phyloP scores from a whole-genome alignment of 2,329 filamentous ascomycete genomes.

The Sporothrix luriei region DNA sequence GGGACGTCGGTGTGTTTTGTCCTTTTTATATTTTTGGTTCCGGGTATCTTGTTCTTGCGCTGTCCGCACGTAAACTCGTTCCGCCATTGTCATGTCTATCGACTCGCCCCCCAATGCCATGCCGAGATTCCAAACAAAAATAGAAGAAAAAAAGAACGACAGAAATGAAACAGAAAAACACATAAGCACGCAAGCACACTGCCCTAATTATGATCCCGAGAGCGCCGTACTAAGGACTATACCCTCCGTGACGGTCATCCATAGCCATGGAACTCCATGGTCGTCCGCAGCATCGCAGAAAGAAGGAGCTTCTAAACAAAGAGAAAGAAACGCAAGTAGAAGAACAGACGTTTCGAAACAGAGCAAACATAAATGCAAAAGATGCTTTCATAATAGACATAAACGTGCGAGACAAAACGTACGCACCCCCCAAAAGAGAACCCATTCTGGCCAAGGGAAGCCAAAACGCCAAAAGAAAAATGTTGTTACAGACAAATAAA shows the following conservation, averaged over 20 bases:
- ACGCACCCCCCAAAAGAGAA: not conserved
- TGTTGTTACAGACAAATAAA: constrained; percentile 25
- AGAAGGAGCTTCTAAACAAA: not conserved
- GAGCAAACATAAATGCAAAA: constrained; percentile 2
- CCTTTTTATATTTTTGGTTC: constrained; percentile 1
- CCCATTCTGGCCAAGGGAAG: not conserved
- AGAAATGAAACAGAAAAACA: not conserved
- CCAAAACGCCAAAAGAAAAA: not conserved
- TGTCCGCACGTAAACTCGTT: not conserved
- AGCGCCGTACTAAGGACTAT: not conserved
- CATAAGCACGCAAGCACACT: not conserved
- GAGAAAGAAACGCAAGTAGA: not conserved
- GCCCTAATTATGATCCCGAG: constrained; percentile 2
- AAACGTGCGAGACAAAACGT: constrained; percentile 1
- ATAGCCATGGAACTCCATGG: constrained; percentile 10
- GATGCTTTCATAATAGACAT: not conserved
- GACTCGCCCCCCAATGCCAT: not conserved
- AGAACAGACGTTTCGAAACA: not conserved
- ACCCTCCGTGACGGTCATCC: not conserved
- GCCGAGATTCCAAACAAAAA: constrained; percentile 4
- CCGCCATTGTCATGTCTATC: constrained; percentile 1
- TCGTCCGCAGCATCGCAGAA: not conserved
- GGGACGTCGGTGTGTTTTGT: not conserved
- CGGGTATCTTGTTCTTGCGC: constrained; percentile 18
- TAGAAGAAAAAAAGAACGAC: not conserved